Evolutionary conservation across 129 eudicot species (phyloP), one percentile per base, ranked within the genome.

Genomic region (Lactuca saligna): DNA sequence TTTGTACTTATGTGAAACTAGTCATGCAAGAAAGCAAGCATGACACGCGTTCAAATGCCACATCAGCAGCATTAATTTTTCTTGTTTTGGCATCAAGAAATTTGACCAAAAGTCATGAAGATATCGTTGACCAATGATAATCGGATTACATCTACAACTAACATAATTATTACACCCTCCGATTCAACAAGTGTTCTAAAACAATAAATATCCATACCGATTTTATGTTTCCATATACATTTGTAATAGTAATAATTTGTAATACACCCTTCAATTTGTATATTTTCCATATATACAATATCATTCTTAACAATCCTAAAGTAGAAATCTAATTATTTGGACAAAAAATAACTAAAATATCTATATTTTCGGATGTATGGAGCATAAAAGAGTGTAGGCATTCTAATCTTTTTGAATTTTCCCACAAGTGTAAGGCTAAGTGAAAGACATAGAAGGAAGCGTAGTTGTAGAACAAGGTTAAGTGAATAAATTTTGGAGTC

Each of bases 41-140:
- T 12, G 42, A 54, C 32, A 56, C 55, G 41, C 6, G 15, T 61
- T 69, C 71, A 54, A 73, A 63, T 70, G 66, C 32, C 41, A 70
- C 66, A 29, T 57, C 55, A 42, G 75, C 57, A 3, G 13, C 44
- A 29, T 11, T 55, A 38, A 38, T 37, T 38, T 17, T 53, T 25
- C 61, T 42, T 12, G 9, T 31, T n/a, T 42, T 42, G 13, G 49
- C 49, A 42, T 42, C 49, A 42, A 8, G 49, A 42, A 59, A 59
- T 29, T 33, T 6, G 37, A 32, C 16, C 49, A 42, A 8, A 8
- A 8, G 13, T 42, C 49, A 42, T 8, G 9, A 42, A 42, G 13
- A 42, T 12, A 42, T 42, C 1, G 13, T 8, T 42, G 49, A 42
- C 49, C 49, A 9, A 42, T 42, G 13, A 9, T 42, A 42, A 35